These are phyloP conservation scores for Amesomyces nigricolor DNA, from an alignment of 2,329 filamentous ascomycete genomes.

Conservation along the genomic window DNA sequence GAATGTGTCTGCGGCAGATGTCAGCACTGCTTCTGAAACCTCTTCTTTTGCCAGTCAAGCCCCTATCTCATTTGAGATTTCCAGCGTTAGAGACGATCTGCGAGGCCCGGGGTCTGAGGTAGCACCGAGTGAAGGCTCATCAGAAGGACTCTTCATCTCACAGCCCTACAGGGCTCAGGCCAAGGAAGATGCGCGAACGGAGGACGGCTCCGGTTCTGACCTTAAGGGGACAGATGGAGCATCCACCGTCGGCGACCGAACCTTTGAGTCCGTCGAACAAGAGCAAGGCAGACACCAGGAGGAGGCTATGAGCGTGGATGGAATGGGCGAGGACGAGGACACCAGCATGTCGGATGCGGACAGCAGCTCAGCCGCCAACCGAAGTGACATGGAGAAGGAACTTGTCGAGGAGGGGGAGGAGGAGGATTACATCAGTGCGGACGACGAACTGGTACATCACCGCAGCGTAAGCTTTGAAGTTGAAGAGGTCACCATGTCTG, in stretches of 20 bases:
- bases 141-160: slow-evolving; percentile 12
- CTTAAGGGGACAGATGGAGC: background rate
- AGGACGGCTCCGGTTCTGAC: background rate
- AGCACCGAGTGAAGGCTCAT: slow-evolving; percentile 4
- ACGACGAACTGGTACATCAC: background rate
- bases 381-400: slow-evolving; percentile 14
- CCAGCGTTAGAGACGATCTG: background rate
- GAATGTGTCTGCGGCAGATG: background rate
- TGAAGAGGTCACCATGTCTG: background rate
- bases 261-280: background rate
- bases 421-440: slow-evolving; percentile 11
- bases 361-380: slow-evolving; percentile 12
- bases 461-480: background rate
- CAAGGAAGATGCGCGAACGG: background rate
- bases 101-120: background rate
- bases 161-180: background rate
- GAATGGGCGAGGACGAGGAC: background rate
- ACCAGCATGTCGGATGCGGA: slow-evolving; percentile 11
- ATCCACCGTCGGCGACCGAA: background rate
- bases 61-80: background rate
- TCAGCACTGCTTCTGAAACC: background rate
- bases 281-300: background rate
- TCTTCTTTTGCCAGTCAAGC: background rate
- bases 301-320: background rate
- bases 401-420: slow-evolving; percentile 5